Percentiles rank a stretch among this genome's conserved stretches.
Evolutionary conservation across 2,329 filamentous ascomycete species (phyloP).

Genomic region (Sordariomycetes sp.): DNA sequence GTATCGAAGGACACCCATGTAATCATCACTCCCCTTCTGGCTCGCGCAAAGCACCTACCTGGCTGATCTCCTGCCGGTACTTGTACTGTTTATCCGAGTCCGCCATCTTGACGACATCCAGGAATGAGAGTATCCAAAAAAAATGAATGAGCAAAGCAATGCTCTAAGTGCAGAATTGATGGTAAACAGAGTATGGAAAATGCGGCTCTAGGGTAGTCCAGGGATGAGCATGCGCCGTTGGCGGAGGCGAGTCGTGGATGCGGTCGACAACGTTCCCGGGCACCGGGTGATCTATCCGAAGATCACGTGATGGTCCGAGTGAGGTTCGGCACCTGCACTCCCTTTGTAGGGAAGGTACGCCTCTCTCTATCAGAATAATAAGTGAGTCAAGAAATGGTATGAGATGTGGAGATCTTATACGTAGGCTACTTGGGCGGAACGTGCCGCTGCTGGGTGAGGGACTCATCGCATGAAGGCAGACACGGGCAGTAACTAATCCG

Average conservation of each 20-base stretch:
- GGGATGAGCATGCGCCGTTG: background rate
- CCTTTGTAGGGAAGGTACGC: no score
- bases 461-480: no score
- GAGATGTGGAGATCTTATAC: no score
- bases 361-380: no score
- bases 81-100: slow-evolving; percentile 42
- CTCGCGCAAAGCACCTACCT: slow-evolving; percentile 42
- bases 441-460: no score
- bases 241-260: background rate
- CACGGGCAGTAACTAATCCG: no score
- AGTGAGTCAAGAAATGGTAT: no score
- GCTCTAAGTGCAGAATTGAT: background rate
- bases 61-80: slow-evolving; percentile 96
- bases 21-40: background rate
- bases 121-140: background rate
- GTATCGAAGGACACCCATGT: background rate
- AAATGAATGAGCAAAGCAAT: background rate
- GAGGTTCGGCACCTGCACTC: no score
- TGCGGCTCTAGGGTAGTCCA: background rate
- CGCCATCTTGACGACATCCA: background rate
- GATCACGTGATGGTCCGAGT: no score
- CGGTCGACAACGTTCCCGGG: background rate
- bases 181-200: background rate
- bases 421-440: no score
- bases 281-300: background rate